Evolutionary conservation across 2,329 filamentous ascomycete genomes (phyloP).

Genomic region (Penicillium janthinellum): DNA sequence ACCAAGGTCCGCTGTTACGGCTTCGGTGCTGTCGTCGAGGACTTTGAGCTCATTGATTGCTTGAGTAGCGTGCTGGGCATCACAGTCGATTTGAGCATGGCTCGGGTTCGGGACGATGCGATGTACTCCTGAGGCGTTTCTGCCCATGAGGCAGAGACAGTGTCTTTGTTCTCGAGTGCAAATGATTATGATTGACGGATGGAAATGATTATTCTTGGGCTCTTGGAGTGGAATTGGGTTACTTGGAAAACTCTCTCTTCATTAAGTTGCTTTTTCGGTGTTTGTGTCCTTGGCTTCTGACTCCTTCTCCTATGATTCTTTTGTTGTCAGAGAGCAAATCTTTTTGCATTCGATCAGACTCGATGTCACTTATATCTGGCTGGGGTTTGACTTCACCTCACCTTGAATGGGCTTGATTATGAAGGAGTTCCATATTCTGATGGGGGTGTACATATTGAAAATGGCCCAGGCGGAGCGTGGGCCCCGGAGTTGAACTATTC

Average conservation of each 20-base stretch:
- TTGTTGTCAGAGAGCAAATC: no score
- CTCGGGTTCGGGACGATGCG: constrained; percentile 33
- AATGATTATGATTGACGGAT: constrained; percentile 15
- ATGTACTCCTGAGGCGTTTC: constrained; percentile 33
- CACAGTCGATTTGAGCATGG: constrained; percentile 34
- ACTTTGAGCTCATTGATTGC: constrained; percentile 70
- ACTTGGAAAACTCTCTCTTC: neutral
- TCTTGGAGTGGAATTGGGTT: constrained; percentile 5
- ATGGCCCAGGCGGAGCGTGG: constrained; percentile 8
- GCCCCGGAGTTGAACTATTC: constrained; percentile 6
- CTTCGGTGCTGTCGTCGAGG: constrained; percentile 70
- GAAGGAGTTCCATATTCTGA: neutral
- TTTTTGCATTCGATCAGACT: neutral
- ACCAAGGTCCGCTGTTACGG: constrained; percentile 91
- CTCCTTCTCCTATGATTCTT: neutral
- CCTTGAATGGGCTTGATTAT: neutral
- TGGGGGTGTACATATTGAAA: constrained; percentile 14
- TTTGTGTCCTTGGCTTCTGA: neutral
- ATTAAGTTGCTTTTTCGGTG: neutral
- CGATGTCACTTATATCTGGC: neutral
- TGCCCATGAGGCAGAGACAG: neutral
- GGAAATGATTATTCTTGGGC: constrained; percentile 3
- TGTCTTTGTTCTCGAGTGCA: neutral
- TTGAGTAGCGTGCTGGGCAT: constrained; percentile 66
- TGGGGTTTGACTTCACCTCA: neutral